phyloP scores from a whole-genome alignment of 768 basidiomycete species.

The Mycena chlorophos region DNA sequence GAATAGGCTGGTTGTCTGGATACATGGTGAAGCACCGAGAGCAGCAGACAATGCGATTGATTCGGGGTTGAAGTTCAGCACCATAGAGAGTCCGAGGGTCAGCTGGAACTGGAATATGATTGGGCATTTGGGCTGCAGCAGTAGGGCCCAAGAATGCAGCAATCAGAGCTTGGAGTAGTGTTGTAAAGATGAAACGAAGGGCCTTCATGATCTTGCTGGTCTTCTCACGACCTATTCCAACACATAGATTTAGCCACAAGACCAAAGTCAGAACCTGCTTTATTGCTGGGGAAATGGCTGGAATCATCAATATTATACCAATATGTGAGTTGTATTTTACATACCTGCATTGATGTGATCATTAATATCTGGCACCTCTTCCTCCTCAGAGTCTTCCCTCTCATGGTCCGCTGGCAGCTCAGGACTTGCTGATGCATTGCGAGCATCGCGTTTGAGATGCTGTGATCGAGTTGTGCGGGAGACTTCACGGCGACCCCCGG shows the following conservation, averaged over 20 bases:
- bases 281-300: background rate
- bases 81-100: background rate
- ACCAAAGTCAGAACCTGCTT: background rate
- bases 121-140: background rate
- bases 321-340: background rate
- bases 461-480: background rate
- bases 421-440: background rate
- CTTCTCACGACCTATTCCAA: background rate
- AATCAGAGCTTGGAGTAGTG: background rate
- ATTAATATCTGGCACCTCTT: background rate
- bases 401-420: background rate
- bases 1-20: conserved; percentile 13
- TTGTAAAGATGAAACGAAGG: conserved; percentile 1
- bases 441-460: background rate
- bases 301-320: background rate
- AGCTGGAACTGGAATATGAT: background rate
- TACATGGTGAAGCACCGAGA: conserved; percentile 27
- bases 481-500: background rate
- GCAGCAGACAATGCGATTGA: conserved; percentile 18
- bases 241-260: conserved; percentile 5
- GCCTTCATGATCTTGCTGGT: conserved; percentile 4
- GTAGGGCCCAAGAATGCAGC: background rate
- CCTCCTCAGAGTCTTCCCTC: background rate
- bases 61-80: background rate
- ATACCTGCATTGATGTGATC: background rate